Conservation (phyloP, 441 rosid species). For the Lagerstroemia fauriei region DNA sequence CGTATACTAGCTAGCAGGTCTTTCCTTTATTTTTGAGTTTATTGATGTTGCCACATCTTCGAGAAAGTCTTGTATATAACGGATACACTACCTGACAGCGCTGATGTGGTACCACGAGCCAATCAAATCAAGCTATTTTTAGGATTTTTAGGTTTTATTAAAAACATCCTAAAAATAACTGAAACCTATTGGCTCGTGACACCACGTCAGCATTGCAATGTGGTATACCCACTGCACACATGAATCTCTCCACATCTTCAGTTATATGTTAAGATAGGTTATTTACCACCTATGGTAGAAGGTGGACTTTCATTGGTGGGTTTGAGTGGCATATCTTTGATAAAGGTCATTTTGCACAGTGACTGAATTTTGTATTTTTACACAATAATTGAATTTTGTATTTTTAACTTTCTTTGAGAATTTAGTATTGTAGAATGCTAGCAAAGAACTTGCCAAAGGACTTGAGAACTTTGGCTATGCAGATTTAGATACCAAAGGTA, state of each 20-base stretch:
- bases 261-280: neutral
- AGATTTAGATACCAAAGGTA: slow-evolving; percentile 97
- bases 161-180: too few relatives aligned
- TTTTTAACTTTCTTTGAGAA: slow-evolving; percentile 38
- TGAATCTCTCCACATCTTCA: slow-evolving; percentile 2
- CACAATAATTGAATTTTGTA: too few relatives aligned
- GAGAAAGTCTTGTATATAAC: too few relatives aligned
- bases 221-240: too few relatives aligned
- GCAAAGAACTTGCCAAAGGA: slow-evolving; percentile 95
- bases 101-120: too few relatives aligned
- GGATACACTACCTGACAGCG: too few relatives aligned
- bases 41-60: slow-evolving; percentile 17
- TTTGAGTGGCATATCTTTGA: neutral
- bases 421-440: slow-evolving; percentile 93
- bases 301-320: slow-evolving; percentile 91
- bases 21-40: neutral
- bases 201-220: too few relatives aligned
- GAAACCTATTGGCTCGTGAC: too few relatives aligned
- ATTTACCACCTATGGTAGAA: slow-evolving; percentile 81
- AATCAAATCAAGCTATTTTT: too few relatives aligned
- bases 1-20: slow-evolving; percentile 60
- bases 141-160: too few relatives aligned
- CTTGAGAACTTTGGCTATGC: slow-evolving; percentile 93
- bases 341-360: neutral
- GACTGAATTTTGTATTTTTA: slow-evolving; percentile 12